Base-by-base conservation (phyloP, 192 early-diverging fungal genomes). In the Pecoramyces ruminantium region DNA sequence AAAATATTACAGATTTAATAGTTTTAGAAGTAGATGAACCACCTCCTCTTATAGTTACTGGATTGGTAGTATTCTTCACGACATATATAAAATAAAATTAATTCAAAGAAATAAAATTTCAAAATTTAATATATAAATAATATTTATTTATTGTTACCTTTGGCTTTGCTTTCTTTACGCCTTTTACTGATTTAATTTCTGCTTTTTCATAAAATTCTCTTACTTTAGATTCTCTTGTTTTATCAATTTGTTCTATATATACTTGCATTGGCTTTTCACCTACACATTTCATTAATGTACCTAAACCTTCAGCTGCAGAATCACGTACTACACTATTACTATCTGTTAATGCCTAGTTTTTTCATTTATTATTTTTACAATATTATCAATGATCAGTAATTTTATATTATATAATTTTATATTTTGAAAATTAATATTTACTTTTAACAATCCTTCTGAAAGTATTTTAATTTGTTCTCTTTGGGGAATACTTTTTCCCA, bases 171-270 rank as follows among this genome's bases (percentile, higher is more conserved):
- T 30, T 34, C 13, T 77, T 29, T 18, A 29, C 78, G 6, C 38
- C 81, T 30, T 34, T 67, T 15, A 29, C 29, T 25, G 88, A 90
- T 79, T 92, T 92, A 18, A 95, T 89, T 0, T 92, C 94, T 1
- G 97, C 97, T 87, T 96, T 94, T 29, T 94, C 95, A 38, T 84
- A 94, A 78, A 87, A 94, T 81, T 98, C 97, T 82, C 88, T 92
- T 30, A 98, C 89, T 87, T 99, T 98, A 15, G 87, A 90, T 80
- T 87, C 87, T 86, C 95, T 97, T 78, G 94, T 91, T 83, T 95
- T 92, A 81, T 98, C 98, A 39, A 99, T 81, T 11, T 92, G 90
- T 38, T 96, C 96, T 17, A 94, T 83, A 84, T 91, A 94, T 0
- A 90, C 84, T 78, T 93, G 81, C 83, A 95, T 84, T 11, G 90